These are phyloP conservation scores for Tricholoma matsutake DNA, from an alignment of 768 basidiomycete species.

Conservation along the genomic window DNA sequence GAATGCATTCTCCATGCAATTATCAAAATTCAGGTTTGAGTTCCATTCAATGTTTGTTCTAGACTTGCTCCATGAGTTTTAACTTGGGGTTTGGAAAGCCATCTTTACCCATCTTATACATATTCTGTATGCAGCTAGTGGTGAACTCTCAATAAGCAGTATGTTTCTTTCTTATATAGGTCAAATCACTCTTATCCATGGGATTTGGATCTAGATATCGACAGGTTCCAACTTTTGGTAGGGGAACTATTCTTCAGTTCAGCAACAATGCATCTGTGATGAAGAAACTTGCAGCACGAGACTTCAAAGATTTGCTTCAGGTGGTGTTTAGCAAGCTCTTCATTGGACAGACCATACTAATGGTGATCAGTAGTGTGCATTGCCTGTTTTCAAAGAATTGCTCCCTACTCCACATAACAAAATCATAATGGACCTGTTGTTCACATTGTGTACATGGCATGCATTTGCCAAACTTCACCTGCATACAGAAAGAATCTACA, in stretches of 20 bases:
- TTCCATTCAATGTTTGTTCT: slow-evolving; percentile 12
- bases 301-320: slow-evolving; percentile 32
- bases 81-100: slow-evolving; percentile 22
- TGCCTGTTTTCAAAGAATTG: slow-evolving; percentile 12
- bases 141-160: slow-evolving; percentile 13
- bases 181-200: no score
- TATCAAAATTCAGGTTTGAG: neutral
- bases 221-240: no score
- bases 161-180: neutral
- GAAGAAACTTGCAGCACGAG: slow-evolving; percentile 19
- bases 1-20: no score
- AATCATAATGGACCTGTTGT: slow-evolving; percentile 15
- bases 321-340: slow-evolving; percentile 5
- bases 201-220: no score
- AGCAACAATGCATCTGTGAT: no score
- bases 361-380: slow-evolving; percentile 2
- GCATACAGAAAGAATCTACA: slow-evolving; percentile 12
- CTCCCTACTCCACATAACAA: slow-evolving; percentile 14
- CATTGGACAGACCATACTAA: neutral
- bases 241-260: no score
- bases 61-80: slow-evolving; percentile 3
- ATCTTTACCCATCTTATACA: slow-evolving; percentile 22
- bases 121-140: slow-evolving; percentile 12
- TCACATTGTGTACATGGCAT: slow-evolving; percentile 22
- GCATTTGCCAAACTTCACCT: slow-evolving; percentile 21